Evolutionary conservation across 805 yeast genomes (phyloP), one percentile per base, ranked within the genome.

Genomic region (Limtongozyma cylindracea): DNA sequence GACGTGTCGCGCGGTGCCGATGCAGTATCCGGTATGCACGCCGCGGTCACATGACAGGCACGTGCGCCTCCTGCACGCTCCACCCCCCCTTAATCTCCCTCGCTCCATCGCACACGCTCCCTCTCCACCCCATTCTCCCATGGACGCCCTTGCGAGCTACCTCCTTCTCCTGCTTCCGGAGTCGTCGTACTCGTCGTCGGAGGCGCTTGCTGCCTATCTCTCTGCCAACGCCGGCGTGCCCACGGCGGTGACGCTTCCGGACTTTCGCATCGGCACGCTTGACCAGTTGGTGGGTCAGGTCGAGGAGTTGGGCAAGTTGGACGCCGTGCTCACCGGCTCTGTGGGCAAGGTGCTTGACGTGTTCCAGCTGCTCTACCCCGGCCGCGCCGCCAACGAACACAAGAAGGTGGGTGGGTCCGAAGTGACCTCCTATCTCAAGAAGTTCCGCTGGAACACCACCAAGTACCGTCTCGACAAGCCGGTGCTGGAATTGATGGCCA

Each of bases 231-330:
- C n/a, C n/a, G n/a, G n/a, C n/a, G n/a, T n/a, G n/a, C n/a, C n/a
- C n/a, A n/a, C 5, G 64, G 63, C 56, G 25, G 61, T 73, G 26
- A 49, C 53, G 17, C 53, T 80, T 23, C 96, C 96, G 6, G 65
- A 57, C 29, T 84, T 88, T 47, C 84, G 88, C 44, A 77, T 88
- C 29, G 95, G 95, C 14, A 82, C 96, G 8, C 59, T 88, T 38
- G 99, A 88, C 45, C 70, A 80, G 15, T 57, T 88, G 27, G 91
- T 88, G 24, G 67, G 72, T 34, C 82, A 82, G 45, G 66, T 82
- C 41, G 98, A 88, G 37, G 96, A 84, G 37, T 57, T 88, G 26
- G 50, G 62, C 19, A 82, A 78, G 41, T 49, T 70, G 24, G 99
- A 88, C 46, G 49, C 51, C n/a, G 88, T 77, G 44, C 56, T 84